Evolutionary conservation across 139 green algal species (phyloP).

Genomic region (Auxenochlorella pyrenoidosa): DNA sequence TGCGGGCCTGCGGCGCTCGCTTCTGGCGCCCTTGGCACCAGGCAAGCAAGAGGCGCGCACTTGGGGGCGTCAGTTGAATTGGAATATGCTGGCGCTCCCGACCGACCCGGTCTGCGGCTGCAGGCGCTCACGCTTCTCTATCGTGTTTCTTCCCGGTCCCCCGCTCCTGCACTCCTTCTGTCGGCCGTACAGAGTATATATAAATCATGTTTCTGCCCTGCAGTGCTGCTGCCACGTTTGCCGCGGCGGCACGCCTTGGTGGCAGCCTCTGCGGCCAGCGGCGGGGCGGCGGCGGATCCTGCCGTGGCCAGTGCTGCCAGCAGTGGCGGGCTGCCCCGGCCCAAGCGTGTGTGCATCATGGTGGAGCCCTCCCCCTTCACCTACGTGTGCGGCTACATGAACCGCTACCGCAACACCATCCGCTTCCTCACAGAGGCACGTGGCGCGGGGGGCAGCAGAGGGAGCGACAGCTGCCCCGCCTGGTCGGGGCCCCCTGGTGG

Average conservation of each 20-base stretch:
- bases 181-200: not conserved
- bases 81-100: not conserved
- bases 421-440: constrained; percentile 37
- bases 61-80: not conserved
- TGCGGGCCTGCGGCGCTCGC: not conserved
- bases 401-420: constrained; percentile 54
- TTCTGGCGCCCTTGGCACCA: not conserved
- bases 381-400: constrained; percentile 59
- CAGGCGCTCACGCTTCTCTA: not conserved
- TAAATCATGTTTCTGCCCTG: not conserved
- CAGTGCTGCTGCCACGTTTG: constrained; percentile 13
- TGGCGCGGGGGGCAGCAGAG: no score
- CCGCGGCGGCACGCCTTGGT: not conserved
- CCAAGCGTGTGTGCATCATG: constrained; percentile 50
- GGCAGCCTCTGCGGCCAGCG: not conserved
- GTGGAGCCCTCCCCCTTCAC: constrained; percentile 53
- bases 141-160: not conserved
- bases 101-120: not conserved
- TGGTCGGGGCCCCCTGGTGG: no score
- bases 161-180: not conserved
- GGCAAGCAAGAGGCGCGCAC: not conserved
- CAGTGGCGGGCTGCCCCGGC: not conserved
- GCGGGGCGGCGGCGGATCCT: not conserved
- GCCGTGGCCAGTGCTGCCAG: not conserved
- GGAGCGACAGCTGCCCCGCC: no score